Base-by-base conservation (phyloP, 2,329 filamentous ascomycete genomes). In the Niveomyces coronatus region DNA sequence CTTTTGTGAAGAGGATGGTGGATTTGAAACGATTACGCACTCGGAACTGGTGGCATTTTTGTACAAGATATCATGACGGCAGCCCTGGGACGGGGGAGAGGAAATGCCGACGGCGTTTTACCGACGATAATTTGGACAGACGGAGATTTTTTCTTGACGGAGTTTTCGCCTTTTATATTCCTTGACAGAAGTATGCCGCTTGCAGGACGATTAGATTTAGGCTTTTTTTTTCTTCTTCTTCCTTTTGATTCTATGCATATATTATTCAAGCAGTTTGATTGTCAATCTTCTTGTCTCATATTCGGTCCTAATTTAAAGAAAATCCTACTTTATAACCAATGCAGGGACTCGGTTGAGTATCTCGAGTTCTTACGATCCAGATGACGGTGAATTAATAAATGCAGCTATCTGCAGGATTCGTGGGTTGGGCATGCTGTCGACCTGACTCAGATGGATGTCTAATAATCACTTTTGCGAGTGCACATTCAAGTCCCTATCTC, bases 41-140 rank as follows among this genome's bases (percentile, higher is more conserved):
- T 8, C 13, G 23, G 20, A 11, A 31, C 18, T 26, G 37, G 26
- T 18, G 15, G 37, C 24, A 20, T 17, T 35, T n/a, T n/a, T 35
- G 31, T 31, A 15, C 29, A n/a, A 20, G 31, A 35, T 20, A 40
- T 40, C 26, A 40, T 40, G 37, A 40, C 37, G 37, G 37, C 20
- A 35, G 14, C 31, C 24, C 33, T 40, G 34, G 13, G 36, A 17
- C 26, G n/a, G 24, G n/a, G n/a, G n/a, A n/a, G n/a, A n/a, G n/a
- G n/a, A n/a, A n/a, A n/a, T n/a, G 31, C 31, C 37, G 37, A 30
- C 37, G 37, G 37, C 37, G 37, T 40, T 40, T 14, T 40, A 35
- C 37, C 30, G 19, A 35, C 37, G 26, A 28, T 8, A 39, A 29
- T 40, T 40, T 40, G 37, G 37, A 40, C 37, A 40, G 35, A 13